Conservation (phyloP, 176 grass and related monocot genomes). For the Oryza glumipatula region DNA sequence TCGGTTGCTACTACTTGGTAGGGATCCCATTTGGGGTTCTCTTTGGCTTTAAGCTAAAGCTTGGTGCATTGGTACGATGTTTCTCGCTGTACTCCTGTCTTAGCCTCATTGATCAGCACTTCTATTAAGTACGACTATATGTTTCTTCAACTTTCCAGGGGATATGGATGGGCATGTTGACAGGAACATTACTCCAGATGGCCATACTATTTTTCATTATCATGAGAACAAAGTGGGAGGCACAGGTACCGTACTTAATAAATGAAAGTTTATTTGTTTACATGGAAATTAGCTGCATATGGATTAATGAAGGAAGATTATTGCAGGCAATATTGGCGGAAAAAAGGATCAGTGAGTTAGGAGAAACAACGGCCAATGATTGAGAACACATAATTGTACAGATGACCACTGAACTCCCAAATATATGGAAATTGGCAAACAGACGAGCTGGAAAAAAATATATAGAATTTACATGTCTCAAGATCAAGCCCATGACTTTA, state of each 20-base stretch:
- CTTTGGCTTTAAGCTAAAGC: slow-evolving; percentile 68
- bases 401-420: background rate
- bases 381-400: background rate
- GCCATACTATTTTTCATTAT: slow-evolving; percentile 60
- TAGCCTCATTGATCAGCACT: background rate
- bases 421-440: background rate
- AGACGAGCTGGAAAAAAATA: background rate
- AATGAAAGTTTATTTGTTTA: background rate
- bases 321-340: slow-evolving; percentile 58
- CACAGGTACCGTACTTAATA: slow-evolving; percentile 47
- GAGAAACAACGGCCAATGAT: slow-evolving; percentile 1
- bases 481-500: background rate
- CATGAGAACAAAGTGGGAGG: slow-evolving; percentile 73
- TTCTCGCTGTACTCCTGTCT: background rate
- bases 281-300: background rate
- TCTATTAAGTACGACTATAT: too few species aligned
- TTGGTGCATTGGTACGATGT: slow-evolving; percentile 48
- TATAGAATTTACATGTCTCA: background rate
- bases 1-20: slow-evolving; percentile 74
- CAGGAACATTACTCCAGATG: slow-evolving; percentile 71
- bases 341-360: slow-evolving; percentile 41
- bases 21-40: slow-evolving; percentile 74
- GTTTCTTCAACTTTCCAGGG: slow-evolving; percentile 53
- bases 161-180: slow-evolving; percentile 85
- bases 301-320: background rate